Percentiles rank a stretch among this genome's conserved stretches.
phyloP scores from a whole-genome alignment of 306 rosid species.

The Arachis hypogaea region DNA sequence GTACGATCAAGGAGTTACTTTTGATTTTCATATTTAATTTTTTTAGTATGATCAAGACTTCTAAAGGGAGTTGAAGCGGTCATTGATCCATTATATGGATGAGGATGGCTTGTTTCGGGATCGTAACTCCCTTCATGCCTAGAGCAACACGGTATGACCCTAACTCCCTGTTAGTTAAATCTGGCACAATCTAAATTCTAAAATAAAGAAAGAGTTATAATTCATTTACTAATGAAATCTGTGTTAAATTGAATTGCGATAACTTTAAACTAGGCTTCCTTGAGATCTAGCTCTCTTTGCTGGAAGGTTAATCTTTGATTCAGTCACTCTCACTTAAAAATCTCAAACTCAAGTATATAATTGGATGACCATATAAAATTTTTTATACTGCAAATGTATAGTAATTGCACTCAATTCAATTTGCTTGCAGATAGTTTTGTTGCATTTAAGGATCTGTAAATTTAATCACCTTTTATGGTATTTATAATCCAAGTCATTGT shows the following conservation, averaged over 20 bases:
- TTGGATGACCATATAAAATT: no score
- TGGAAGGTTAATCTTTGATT: no score
- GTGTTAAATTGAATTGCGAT: not conserved
- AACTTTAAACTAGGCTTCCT: no score
- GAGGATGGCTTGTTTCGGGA: not conserved
- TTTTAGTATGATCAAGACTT: not conserved
- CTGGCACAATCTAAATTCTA: not conserved
- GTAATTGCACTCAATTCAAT: not conserved
- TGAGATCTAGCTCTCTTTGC: no score
- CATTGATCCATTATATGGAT: not conserved
- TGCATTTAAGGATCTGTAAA: not conserved
- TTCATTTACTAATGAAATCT: slow-evolving; percentile 7
- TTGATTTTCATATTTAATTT: slow-evolving; percentile 16
- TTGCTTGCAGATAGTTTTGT: not conserved
- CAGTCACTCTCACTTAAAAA: no score
- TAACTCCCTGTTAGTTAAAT: not conserved
- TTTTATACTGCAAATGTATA: no score
- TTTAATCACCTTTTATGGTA: not conserved
- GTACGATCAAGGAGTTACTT: slow-evolving; percentile 12
- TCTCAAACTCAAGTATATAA: no score
- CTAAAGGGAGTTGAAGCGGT: not conserved
- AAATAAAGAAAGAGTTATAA: not conserved
- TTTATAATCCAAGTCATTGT: not conserved
- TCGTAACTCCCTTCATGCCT: not conserved
- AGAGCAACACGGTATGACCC: not conserved